Evolutionary conservation across 169 alveolate species (phyloP).

Genomic region (Plasmodium yoelii): DNA sequence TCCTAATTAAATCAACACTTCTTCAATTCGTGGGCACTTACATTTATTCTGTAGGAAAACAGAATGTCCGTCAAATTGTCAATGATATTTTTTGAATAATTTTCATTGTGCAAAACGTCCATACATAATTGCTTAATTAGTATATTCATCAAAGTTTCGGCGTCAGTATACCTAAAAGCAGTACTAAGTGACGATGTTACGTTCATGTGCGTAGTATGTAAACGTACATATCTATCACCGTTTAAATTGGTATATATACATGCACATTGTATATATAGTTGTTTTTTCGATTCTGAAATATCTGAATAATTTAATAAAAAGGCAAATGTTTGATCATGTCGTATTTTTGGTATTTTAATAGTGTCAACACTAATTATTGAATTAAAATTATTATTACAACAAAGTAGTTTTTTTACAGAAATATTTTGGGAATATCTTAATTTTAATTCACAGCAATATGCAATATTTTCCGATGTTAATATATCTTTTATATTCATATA

Average conservation of each 20-base stretch:
- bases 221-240: conserved; percentile 80
- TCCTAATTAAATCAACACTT: no score
- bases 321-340: conserved; percentile 82
- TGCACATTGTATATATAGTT: conserved; percentile 81
- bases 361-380: conserved; percentile 78
- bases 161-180: conserved; percentile 78
- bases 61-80: conserved; percentile 53
- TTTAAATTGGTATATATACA: conserved; percentile 79
- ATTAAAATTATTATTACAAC: conserved; percentile 80
- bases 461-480: conserved; percentile 74
- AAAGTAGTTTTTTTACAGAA: conserved; percentile 74
- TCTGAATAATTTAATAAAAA: conserved; percentile 79
- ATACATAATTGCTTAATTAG: conserved; percentile 78
- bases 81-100: conserved; percentile 45
- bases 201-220: conserved; percentile 80
- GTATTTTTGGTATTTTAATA: conserved; percentile 79
- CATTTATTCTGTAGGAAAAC: conserved; percentile 65
- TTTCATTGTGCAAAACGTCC: conserved; percentile 60
- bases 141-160: conserved; percentile 79
- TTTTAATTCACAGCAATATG: conserved; percentile 83
- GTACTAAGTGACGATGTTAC: conserved; percentile 77
- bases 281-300: conserved; percentile 70
- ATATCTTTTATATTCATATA: conserved; percentile 70
- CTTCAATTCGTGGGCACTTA: conserved; percentile 1
- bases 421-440: conserved; percentile 79